Evolutionary conservation across 331 rosid species (phyloP).

Genomic region (Phaseolus coccineus): DNA sequence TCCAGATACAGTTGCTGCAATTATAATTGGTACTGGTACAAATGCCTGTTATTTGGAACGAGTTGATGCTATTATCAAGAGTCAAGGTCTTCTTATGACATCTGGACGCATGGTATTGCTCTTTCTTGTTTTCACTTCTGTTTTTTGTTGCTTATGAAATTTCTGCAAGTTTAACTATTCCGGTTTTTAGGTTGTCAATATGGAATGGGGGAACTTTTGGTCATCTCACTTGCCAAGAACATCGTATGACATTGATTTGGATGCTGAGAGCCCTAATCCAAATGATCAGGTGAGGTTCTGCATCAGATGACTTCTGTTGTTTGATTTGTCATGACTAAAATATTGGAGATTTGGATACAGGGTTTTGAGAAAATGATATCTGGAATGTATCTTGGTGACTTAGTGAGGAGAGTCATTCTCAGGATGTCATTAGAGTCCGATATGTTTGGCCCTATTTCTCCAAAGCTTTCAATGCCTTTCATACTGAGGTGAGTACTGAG

Average conservation of each 20-base stretch:
- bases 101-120: conserved; percentile 77
- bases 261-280: conserved; percentile 84
- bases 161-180: background rate
- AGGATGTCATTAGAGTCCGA: conserved; percentile 76
- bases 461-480: conserved; percentile 65
- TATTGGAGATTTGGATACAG: conserved; percentile 52
- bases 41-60: conserved; percentile 92
- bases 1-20: conserved; percentile 87
- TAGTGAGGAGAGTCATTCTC: conserved; percentile 85
- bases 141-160: conserved; percentile 6
- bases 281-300: conserved; percentile 72
- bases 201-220: conserved; percentile 98
- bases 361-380: conserved; percentile 95
- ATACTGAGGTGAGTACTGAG: conserved; percentile 60
- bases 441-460: conserved; percentile 63
- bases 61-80: conserved; percentile 83
- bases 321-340: conserved; percentile 17
- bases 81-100: conserved; percentile 79
- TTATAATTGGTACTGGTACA: conserved; percentile 85
- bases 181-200: conserved; percentile 71
- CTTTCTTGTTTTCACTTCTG: background rate
- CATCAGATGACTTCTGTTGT: conserved; percentile 32
- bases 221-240: conserved; percentile 91
- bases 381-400: conserved; percentile 91
- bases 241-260: conserved; percentile 73